Evolutionary conservation across 2,329 filamentous ascomycete genomes (phyloP), one percentile per base, ranked within the genome.

Genomic region (Pseudogymnoascus pannorum): DNA sequence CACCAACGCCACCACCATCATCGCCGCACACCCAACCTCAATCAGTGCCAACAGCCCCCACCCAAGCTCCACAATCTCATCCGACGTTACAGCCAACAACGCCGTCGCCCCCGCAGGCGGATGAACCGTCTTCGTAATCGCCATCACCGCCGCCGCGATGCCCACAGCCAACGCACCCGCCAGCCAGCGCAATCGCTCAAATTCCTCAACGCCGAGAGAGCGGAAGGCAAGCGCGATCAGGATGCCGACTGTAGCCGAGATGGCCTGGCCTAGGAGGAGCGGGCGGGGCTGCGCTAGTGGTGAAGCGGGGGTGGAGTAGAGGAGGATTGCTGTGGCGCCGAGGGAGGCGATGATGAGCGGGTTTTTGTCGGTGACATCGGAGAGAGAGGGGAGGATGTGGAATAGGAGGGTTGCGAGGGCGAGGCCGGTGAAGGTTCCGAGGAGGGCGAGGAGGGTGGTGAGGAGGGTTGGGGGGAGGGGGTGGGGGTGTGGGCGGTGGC

Each of bases 61-160:
- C n/a, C 87, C 87, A 9, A 91, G 72, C 0, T 68, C 66, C 8
- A 79, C 76, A 1, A 85, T 75, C 1, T 77, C 74, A 2, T 79
- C 74, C 62, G 86, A 83, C 1, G 85, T 78, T 0, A 87, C 85
- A 0, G 87, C 87, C 24, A 92, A 74, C 1, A 92, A 74, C 0
- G 87, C 88, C 0, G 88, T 92, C 7, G 88, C 88, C 4, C 89
- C 88, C 0, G 87, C 88, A 0, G 88, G 89, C 0, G 88, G 88
- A 66, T 92, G 87, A 0, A 89, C 79, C 0, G 87, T 91, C 59
- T 86, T 87, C 1, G 87, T 91, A 20, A 90, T 68, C 0, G 79
- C 80, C 88, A 91, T 92, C 61, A 84, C 62, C 1, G 80, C 76
- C 0, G 83, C 88, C 0, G 87, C 80, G 2, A 79, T 71, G 0